A percentile compares a stretch with the other conserved stretches of the same genome.
Conservation (phyloP, 192 early-diverging fungal species). For the Umbelopsis sp. region DNA sequence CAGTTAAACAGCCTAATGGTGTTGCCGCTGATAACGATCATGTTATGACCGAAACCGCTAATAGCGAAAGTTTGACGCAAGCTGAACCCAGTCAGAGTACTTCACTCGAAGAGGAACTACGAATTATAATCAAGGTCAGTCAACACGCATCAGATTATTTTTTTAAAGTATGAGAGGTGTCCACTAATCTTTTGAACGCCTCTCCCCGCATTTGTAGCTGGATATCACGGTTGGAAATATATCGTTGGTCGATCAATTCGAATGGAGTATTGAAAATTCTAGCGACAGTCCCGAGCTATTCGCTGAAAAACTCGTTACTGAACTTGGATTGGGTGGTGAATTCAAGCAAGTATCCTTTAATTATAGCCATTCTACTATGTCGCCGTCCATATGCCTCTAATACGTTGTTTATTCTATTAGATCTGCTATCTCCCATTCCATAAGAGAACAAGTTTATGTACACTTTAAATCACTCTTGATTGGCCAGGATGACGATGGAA, state of each 20-base stretch:
- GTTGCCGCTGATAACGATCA: background rate
- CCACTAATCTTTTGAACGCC: slow-evolving; percentile 1
- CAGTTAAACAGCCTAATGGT: background rate
- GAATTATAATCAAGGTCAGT: slow-evolving; percentile 75
- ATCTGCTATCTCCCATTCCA: slow-evolving; percentile 89
- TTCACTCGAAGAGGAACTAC: slow-evolving; percentile 54
- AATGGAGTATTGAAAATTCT: slow-evolving; percentile 86
- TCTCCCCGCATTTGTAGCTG: slow-evolving; percentile 52
- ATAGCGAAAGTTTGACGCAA: background rate
- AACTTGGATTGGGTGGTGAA: slow-evolving; percentile 81
- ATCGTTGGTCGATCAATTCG: slow-evolving; percentile 88
- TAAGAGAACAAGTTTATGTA: slow-evolving; percentile 90
- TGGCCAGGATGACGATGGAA: slow-evolving; percentile 76
- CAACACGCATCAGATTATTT: background rate
- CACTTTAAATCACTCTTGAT: slow-evolving; percentile 83
- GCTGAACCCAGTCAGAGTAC: background rate
- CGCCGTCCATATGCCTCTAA: background rate
- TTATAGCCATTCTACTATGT: background rate
- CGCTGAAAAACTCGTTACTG: slow-evolving; percentile 76
- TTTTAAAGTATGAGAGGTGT: too few relatives aligned
- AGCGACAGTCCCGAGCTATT: slow-evolving; percentile 86
- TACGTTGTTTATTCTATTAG: slow-evolving; percentile 34
- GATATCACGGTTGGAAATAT: slow-evolving; percentile 87
- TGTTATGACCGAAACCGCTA: background rate
- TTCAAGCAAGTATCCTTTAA: slow-evolving; percentile 62